Percentiles rank a stretch among this genome's conserved stretches.
phyloP scores from a whole-genome alignment of 805 yeast species.

The Saturnispora galanensis region DNA sequence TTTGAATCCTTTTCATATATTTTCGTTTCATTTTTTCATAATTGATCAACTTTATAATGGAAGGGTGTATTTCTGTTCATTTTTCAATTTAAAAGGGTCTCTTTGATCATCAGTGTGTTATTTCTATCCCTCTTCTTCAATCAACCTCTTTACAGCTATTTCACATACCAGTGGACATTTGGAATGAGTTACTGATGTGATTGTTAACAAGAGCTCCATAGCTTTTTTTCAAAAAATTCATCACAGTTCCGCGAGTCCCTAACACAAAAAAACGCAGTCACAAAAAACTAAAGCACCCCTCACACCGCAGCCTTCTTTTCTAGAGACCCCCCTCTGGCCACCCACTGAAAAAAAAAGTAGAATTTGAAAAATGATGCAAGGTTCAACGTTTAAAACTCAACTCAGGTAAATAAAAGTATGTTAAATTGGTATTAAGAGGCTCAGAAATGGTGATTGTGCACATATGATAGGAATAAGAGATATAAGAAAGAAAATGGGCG shows the following conservation, averaged over 20 bases:
- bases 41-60: too few relatives aligned
- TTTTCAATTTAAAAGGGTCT: too few relatives aligned
- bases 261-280: background rate
- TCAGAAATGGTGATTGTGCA: too few relatives aligned
- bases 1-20: too few relatives aligned
- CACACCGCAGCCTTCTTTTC: slow-evolving; percentile 5
- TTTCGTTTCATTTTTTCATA: too few relatives aligned
- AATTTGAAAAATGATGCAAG: background rate
- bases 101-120: background rate
- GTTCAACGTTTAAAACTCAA: too few relatives aligned
- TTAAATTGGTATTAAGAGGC: background rate
- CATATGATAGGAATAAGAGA: too few relatives aligned
- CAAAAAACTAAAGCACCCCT: slow-evolving; percentile 2
- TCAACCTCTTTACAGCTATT: background rate
- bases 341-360: too few relatives aligned
- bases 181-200: slow-evolving; percentile 1
- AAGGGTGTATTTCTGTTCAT: too few relatives aligned
- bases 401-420: background rate
- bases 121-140: too few relatives aligned
- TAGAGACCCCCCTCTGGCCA: too few relatives aligned
- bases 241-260: background rate
- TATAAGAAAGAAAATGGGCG: too few relatives aligned
- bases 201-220: background rate
- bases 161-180: slow-evolving; percentile 15
- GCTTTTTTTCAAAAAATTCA: background rate